phyloP scores from a whole-genome alignment of 2,329 filamentous ascomycete genomes.

The Graphiopsis chlorocephala region DNA sequence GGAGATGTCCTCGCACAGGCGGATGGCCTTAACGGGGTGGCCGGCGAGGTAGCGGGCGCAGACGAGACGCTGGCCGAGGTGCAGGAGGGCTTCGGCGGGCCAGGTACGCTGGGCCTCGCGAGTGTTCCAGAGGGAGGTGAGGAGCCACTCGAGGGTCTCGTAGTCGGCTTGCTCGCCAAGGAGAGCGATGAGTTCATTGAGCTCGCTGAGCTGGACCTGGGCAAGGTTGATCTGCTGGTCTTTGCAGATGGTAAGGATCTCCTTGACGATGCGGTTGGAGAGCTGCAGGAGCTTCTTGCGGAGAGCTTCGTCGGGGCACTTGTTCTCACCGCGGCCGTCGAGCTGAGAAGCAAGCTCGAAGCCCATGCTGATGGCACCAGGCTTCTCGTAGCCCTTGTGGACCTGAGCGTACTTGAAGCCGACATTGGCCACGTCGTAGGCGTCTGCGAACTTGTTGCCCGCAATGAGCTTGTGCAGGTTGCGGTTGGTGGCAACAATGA shows the following conservation, averaged over 20 bases:
- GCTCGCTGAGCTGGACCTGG: conserved; percentile 44
- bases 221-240: conserved; percentile 45
- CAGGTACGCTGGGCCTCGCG: conserved; percentile 47
- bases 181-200: conserved; percentile 46
- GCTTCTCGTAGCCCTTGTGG: conserved; percentile 43
- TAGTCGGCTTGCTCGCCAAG: conserved; percentile 50
- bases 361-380: conserved; percentile 42
- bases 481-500: conserved; percentile 40
- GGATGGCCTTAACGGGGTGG: conserved; percentile 43
- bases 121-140: conserved; percentile 47
- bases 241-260: conserved; percentile 44
- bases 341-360: conserved; percentile 48
- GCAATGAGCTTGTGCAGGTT: conserved; percentile 37
- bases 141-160: conserved; percentile 44
- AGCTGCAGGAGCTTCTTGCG: conserved; percentile 38
- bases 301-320: conserved; percentile 35
- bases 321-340: conserved; percentile 41
- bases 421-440: conserved; percentile 44
- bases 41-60: conserved; percentile 52
- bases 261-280: conserved; percentile 41
- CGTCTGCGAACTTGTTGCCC: conserved; percentile 40
- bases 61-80: conserved; percentile 53
- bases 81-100: conserved; percentile 47
- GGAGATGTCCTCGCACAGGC: conserved; percentile 53
- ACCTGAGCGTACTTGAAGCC: conserved; percentile 44